These are phyloP conservation scores for Xanthoparmelia taractica DNA, from an alignment of 495 filamentous ascomycete species.

Conservation along the genomic window DNA sequence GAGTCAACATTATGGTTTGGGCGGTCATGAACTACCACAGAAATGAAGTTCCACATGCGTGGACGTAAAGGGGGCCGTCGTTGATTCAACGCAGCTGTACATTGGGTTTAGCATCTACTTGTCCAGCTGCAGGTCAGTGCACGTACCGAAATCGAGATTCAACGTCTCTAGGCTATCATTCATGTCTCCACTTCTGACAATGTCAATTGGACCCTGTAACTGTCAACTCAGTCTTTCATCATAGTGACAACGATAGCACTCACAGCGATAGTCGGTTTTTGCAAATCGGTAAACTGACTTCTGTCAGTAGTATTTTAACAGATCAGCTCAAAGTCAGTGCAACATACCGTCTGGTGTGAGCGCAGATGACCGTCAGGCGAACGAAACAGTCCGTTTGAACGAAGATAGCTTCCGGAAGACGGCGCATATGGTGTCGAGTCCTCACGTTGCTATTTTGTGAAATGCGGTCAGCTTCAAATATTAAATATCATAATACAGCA, in stretches of 20 bases:
- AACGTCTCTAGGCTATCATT: not conserved
- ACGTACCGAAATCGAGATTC: conserved; percentile 5
- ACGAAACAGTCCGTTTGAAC: not conserved
- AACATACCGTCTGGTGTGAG: not conserved
- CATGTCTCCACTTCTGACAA: not conserved
- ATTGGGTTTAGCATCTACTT: not conserved
- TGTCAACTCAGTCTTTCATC: not conserved
- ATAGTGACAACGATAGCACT: not conserved
- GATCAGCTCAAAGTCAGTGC: not conserved
- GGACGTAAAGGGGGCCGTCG: not conserved
- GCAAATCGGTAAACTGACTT: not conserved
- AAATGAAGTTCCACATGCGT: not conserved
- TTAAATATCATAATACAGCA: not conserved
- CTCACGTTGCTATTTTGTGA: not conserved
- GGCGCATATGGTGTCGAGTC: not conserved
- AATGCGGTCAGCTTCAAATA: not conserved
- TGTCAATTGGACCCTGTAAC: not conserved
- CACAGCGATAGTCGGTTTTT: not conserved
- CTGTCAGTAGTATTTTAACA: not conserved
- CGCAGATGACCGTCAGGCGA: not conserved
- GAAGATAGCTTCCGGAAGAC: not conserved
- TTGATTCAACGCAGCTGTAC: not conserved
- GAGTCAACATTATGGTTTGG: not conserved
- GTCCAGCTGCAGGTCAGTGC: not conserved
- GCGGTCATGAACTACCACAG: not conserved